Evolutionary conservation across 768 basidiomycete species (phyloP).

Genomic region (Phlebiopsis gigantea): DNA sequence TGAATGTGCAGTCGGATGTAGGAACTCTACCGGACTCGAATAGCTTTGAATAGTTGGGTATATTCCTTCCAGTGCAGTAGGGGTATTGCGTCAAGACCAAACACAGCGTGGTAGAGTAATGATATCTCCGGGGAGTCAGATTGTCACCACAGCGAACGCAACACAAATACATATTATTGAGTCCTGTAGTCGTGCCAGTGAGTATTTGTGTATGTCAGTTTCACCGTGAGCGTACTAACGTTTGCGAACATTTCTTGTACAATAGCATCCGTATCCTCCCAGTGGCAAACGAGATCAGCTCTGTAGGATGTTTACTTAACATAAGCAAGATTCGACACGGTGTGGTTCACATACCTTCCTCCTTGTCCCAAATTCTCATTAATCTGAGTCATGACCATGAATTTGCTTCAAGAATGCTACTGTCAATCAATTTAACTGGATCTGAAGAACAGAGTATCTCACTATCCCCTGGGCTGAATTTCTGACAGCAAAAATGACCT

Average conservation of each 20-base stretch:
- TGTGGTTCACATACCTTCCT: conserved; percentile 57
- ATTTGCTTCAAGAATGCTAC: conserved; percentile 77
- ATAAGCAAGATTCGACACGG: background rate
- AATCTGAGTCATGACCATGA: conserved; percentile 80
- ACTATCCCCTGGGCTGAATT: conserved; percentile 80
- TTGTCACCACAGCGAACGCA: conserved; percentile 53
- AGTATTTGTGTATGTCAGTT: background rate
- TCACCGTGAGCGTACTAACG: conserved; percentile 36
- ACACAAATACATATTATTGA: conserved; percentile 63
- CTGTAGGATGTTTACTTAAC: conserved; percentile 30
- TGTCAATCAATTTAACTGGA: too few relatives aligned
- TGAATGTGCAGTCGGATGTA: too few relatives aligned
- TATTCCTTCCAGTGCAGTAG: background rate
- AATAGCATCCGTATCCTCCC: conserved; percentile 81
- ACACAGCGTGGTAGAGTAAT: background rate
- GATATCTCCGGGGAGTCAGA: conserved; percentile 17
- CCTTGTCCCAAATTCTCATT: conserved; percentile 84
- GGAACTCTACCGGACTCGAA: background rate
- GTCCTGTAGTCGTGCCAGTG: conserved; percentile 41
- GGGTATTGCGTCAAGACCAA: background rate
- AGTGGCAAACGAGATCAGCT: conserved; percentile 79
- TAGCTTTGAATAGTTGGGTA: background rate
- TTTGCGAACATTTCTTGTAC: conserved; percentile 76
- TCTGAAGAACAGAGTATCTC: conserved; percentile 33
- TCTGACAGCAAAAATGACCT: conserved; percentile 30